A percentile compares a stretch with the other conserved stretches of the same genome.
These are phyloP conservation scores for Amborella trichopoda DNA, from an alignment of 164 flowering plant species.

Conservation along the genomic window DNA sequence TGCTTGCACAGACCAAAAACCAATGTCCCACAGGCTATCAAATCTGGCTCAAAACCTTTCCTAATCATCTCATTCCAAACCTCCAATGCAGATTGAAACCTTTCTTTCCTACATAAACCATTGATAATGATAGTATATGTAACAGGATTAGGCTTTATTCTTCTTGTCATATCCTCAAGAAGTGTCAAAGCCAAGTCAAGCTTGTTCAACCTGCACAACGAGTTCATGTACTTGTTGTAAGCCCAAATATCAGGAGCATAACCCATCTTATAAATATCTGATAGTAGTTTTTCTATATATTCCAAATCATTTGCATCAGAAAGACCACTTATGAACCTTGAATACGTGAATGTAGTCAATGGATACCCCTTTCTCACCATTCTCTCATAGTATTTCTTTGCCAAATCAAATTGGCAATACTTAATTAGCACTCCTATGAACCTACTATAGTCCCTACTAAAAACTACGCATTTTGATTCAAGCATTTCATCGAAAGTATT, in stretches of 20 bases:
- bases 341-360: constrained; percentile 65
- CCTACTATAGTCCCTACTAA: constrained; percentile 71
- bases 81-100: constrained; percentile 39
- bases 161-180: constrained; percentile 35
- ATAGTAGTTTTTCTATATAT: constrained; percentile 35
- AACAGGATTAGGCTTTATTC: constrained; percentile 77
- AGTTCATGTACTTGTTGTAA: constrained; percentile 55
- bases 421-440: constrained; percentile 71
- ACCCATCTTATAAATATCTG: constrained; percentile 56
- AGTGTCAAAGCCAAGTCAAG: constrained; percentile 47
- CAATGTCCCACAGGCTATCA: constrained; percentile 57
- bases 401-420: constrained; percentile 50
- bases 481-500: constrained; percentile 76
- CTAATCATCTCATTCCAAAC: constrained; percentile 62
- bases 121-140: constrained; percentile 62
- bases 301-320: constrained; percentile 47
- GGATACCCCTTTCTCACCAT: constrained; percentile 64
- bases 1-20: constrained; percentile 53
- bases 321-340: constrained; percentile 66
- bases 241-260: constrained; percentile 74
- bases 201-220: constrained; percentile 44
- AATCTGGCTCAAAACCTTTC: constrained; percentile 50
- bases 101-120: constrained; percentile 44
- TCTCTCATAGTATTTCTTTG: constrained; percentile 45
- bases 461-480: constrained; percentile 64